Percentiles rank a stretch among this genome's conserved stretches.
Evolutionary conservation across 768 basidiomycete genomes (phyloP).

Genomic region (Sarcomyxa edulis): DNA sequence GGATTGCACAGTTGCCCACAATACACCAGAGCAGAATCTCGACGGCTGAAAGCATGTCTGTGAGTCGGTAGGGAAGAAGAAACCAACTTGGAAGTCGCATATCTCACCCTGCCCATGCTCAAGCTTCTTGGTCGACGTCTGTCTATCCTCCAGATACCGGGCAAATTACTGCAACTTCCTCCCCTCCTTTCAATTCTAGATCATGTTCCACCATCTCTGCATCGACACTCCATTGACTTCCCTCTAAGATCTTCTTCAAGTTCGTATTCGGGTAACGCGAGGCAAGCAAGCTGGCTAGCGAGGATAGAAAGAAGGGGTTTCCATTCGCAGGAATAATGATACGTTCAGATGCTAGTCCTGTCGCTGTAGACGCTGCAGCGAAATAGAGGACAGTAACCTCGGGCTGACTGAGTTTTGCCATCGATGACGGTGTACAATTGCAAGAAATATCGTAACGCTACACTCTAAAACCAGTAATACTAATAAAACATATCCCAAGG

Average conservation of each 20-base stretch:
- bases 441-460: not conserved
- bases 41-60: too few species aligned
- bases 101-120: too few species aligned
- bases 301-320: slow-evolving; percentile 39
- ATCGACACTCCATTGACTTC: slow-evolving; percentile 75
- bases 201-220: slow-evolving; percentile 73
- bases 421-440: not conserved
- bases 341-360: slow-evolving; percentile 49
- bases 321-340: slow-evolving; percentile 41
- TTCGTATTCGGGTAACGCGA: slow-evolving; percentile 46
- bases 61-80: too few species aligned
- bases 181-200: slow-evolving; percentile 55
- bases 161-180: slow-evolving; percentile 76
- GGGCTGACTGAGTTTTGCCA: not conserved
- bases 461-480: not conserved
- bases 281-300: slow-evolving; percentile 45
- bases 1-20: too few species aligned
- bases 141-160: slow-evolving; percentile 75
- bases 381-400: slow-evolving; percentile 50
- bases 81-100: too few species aligned
- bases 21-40: too few species aligned
- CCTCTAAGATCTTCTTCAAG: slow-evolving; percentile 48
- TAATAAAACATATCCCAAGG: too few species aligned
- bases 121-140: too few species aligned
- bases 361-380: slow-evolving; percentile 64